phyloP scores from a whole-genome alignment of 2,329 filamentous ascomycete species.

The Colletotrichum gigasporum region DNA sequence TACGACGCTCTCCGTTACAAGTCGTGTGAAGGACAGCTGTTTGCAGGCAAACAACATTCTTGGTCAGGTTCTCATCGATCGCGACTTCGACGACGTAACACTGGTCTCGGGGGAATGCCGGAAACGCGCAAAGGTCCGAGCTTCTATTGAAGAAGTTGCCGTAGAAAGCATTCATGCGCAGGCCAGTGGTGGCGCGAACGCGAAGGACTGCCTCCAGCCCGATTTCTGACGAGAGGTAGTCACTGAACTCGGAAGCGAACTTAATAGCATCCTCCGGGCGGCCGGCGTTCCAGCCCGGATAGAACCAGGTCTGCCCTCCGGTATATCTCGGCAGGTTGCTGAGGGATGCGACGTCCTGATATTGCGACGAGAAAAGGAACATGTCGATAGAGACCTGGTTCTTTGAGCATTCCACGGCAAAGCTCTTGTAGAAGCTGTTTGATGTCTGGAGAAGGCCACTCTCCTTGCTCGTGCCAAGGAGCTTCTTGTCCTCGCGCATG shows the following conservation, averaged over 20 bases:
- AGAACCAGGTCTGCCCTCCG: slow-evolving; percentile 98
- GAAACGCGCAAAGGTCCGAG: slow-evolving; percentile 97
- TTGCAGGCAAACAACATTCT: slow-evolving; percentile 92
- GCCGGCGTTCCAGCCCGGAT: slow-evolving; percentile 96
- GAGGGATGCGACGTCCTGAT: slow-evolving; percentile 96
- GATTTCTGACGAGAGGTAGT: slow-evolving; percentile 96
- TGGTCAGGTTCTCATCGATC: slow-evolving; percentile 93
- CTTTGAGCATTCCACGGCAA: slow-evolving; percentile 98
- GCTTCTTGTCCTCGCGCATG: slow-evolving; percentile 95
- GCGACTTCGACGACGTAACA: slow-evolving; percentile 98
- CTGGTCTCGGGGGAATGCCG: slow-evolving; percentile 96
- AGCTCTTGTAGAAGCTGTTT: slow-evolving; percentile 98
- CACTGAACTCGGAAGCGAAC: slow-evolving; percentile 95
- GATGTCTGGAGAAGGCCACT: slow-evolving; percentile 86
- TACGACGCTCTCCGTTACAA: slow-evolving; percentile 95
- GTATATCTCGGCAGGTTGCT: slow-evolving; percentile 97
- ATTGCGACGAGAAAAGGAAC: slow-evolving; percentile 95
- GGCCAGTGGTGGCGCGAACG: slow-evolving; percentile 91
- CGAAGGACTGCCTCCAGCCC: slow-evolving; percentile 95
- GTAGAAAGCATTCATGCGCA: slow-evolving; percentile 98
- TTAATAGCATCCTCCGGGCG: slow-evolving; percentile 96
- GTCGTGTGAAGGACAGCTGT: slow-evolving; percentile 96
- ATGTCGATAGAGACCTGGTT: slow-evolving; percentile 98
- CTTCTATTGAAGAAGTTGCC: slow-evolving; percentile 99
- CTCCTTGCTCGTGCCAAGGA: slow-evolving; percentile 94